Percentiles rank a stretch among this genome's conserved stretches.
Evolutionary conservation across 345 rosid genomes (phyloP).

Genomic region (Gossypium stocksii): DNA sequence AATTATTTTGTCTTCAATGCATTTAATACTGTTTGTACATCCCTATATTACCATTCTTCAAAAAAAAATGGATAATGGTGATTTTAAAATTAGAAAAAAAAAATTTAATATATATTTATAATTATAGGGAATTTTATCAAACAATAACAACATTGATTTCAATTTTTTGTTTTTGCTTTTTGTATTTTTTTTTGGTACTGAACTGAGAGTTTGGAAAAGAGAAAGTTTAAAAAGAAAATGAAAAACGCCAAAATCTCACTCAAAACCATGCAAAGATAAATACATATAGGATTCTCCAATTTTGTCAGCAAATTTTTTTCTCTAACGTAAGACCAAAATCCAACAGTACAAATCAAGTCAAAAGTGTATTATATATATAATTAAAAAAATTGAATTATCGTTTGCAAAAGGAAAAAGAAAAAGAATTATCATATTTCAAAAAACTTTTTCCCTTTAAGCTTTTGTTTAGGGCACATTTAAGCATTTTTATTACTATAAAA

Average conservation of each 20-base stretch:
- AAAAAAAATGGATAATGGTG: not conserved
- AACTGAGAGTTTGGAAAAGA: constrained; percentile 1
- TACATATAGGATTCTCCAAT: constrained; percentile 22
- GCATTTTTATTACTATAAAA: no score
- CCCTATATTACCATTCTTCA: not conserved
- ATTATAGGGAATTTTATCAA: constrained; percentile 23
- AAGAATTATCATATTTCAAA: no score
- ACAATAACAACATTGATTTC: constrained; percentile 15
- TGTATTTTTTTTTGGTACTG: constrained; percentile 1
- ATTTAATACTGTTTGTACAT: constrained; percentile 18
- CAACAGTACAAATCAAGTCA: not conserved
- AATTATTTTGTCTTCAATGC: not conserved
- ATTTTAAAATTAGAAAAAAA: constrained; percentile 2
- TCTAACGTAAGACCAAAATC: constrained; percentile 18
- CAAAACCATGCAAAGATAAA: constrained; percentile 42
- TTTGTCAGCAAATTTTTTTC: constrained; percentile 12
- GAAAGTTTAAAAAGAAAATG: not conserved
- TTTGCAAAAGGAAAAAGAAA: no score
- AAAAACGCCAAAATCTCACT: constrained; percentile 49
- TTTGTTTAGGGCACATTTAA: no score
- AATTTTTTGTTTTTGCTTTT: constrained; percentile 18
- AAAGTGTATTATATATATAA: constrained; percentile 4
- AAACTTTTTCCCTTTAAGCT: no score
- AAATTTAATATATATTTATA: not conserved
- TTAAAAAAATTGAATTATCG: no score